Evolutionary conservation across 352 stramenopile species (phyloP).

Genomic region (Pythium oligandrum): DNA sequence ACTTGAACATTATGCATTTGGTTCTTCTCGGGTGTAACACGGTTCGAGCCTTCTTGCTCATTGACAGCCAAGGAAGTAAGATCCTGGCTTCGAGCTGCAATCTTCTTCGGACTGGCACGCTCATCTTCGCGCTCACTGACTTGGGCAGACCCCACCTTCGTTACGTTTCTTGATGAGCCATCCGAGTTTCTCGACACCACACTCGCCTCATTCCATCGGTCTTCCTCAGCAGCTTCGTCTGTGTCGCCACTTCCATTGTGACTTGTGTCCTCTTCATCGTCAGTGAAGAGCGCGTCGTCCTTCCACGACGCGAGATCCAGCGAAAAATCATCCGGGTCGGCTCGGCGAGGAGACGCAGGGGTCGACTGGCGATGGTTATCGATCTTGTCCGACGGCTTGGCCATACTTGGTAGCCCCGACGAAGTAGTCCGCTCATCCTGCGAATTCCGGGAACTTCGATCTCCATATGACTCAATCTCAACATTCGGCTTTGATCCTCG

Average conservation of each 20-base stretch:
- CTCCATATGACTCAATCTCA: neutral
- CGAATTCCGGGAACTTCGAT: neutral
- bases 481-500: neutral
- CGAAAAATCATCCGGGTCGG: slow-evolving; percentile 8
- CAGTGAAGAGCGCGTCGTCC: slow-evolving; percentile 27
- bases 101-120: neutral
- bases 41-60: neutral
- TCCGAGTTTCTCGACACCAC: slow-evolving; percentile 2
- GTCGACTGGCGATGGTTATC: neutral
- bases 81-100: neutral
- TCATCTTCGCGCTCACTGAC: neutral
- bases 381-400: neutral
- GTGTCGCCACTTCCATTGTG: neutral
- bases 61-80: neutral
- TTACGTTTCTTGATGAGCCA: neutral
- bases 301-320: slow-evolving; percentile 23
- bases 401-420: neutral
- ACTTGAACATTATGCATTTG: slow-evolving; percentile 4
- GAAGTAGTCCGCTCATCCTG: neutral
- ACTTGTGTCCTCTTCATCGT: slow-evolving; percentile 17
- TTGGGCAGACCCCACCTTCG: neutral
- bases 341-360: too few relatives aligned
- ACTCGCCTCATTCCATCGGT: slow-evolving; percentile 2
- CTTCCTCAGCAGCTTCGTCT: neutral
- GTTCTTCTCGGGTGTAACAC: neutral